Conservation (phyloP, 202 grass and related monocot genomes). For the Bolboschoenoplectus hybrid region DNA sequence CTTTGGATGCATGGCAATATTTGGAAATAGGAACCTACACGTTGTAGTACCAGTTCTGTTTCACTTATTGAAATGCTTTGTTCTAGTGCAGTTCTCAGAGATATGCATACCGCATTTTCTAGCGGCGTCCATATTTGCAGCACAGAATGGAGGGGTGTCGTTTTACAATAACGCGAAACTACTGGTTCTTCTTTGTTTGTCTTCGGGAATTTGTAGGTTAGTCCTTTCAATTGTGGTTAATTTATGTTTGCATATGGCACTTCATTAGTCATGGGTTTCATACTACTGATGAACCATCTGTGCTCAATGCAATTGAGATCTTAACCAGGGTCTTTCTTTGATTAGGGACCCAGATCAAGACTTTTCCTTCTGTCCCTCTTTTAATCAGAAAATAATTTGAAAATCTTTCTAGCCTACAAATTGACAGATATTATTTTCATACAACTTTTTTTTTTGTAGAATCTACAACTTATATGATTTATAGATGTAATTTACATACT, state of each 20-base stretch:
- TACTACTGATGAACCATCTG: neutral
- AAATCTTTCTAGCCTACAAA: neutral
- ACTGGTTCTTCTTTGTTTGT: conserved; percentile 73
- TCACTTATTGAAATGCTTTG: conserved; percentile 18
- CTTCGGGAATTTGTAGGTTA: conserved; percentile 94
- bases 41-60: neutral
- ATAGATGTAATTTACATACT: conserved; percentile 28
- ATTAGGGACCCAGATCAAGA: neutral
- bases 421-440: neutral
- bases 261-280: neutral
- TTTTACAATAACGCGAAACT: conserved; percentile 88
- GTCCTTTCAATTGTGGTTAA: conserved; percentile 47
- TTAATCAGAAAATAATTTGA: conserved; percentile 17
- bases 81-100: conserved; percentile 68
- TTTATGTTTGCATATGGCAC: conserved; percentile 32
- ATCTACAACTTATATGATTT: conserved; percentile 26
- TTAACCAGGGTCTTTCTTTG: neutral
- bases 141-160: conserved; percentile 69
- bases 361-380: neutral
- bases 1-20: neutral
- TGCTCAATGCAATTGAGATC: neutral
- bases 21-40: neutral
- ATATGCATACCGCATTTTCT: conserved; percentile 96
- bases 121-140: conserved; percentile 87
- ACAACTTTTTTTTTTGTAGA: neutral